phyloP scores from a whole-genome alignment of 805 yeast species.

The Ogataea salicorniae region DNA sequence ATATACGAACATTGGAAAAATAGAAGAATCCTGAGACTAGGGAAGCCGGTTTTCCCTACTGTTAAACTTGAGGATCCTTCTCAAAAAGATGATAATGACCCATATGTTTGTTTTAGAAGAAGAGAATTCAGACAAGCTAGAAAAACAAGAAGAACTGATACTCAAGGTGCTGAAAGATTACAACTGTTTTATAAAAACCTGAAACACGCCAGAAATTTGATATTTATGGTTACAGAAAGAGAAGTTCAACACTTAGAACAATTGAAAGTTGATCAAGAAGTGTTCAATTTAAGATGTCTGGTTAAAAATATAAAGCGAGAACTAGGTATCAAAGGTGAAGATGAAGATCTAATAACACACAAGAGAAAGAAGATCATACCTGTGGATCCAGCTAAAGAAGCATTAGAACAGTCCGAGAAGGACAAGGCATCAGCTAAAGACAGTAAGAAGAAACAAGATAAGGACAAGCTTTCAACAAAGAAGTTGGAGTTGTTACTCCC shows the following conservation, averaged over 20 bases:
- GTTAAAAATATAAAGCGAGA: conserved; percentile 72
- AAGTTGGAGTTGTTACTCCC: background rate
- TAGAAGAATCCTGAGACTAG: conserved; percentile 65
- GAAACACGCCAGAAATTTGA: conserved; percentile 65
- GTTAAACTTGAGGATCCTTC: conserved; percentile 82
- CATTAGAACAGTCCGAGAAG: conserved; percentile 9
- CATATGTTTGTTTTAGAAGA: conserved; percentile 91
- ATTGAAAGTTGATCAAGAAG: conserved; percentile 54
- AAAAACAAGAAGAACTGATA: conserved; percentile 92
- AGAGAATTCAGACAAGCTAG: conserved; percentile 94
- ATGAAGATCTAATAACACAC: conserved; percentile 73
- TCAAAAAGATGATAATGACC: conserved; percentile 83
- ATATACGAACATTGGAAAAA: conserved; percentile 79
- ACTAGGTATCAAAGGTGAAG: conserved; percentile 75
- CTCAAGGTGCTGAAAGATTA: conserved; percentile 80
- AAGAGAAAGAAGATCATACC: conserved; percentile 53
- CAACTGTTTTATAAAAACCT: conserved; percentile 70
- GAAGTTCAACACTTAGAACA: conserved; percentile 60
- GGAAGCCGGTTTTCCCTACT: conserved; percentile 66
- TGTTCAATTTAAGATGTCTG: conserved; percentile 68
- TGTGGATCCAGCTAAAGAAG: conserved; percentile 12
- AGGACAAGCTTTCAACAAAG: background rate
- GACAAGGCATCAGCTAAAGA: conserved; percentile 17
- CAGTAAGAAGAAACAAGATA: conserved; percentile 17
- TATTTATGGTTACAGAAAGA: conserved; percentile 67